A percentile compares a stretch with the other conserved stretches of the same genome.
Conservation (phyloP, 2,329 filamentous ascomycete species). For the Cladosporium sp. region DNA sequence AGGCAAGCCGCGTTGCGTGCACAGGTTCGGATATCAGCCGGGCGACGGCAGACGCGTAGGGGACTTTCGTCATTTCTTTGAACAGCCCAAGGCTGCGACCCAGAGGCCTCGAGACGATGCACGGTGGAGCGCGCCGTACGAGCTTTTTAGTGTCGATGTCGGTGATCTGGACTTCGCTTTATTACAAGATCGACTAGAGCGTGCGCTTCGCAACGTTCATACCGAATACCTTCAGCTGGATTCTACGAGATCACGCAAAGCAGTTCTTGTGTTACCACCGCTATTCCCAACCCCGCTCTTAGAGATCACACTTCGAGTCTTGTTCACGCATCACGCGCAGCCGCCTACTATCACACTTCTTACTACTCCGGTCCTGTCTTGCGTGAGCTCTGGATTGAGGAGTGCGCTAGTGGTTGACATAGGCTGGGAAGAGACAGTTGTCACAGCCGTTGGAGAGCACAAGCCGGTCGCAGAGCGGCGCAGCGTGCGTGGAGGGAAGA, state of each 20-base stretch:
- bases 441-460: slow-evolving; percentile 86
- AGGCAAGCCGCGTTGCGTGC: slow-evolving; percentile 61
- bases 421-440: slow-evolving; percentile 83
- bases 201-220: slow-evolving; percentile 72
- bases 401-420: slow-evolving; percentile 85
- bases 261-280: slow-evolving; percentile 71
- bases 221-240: slow-evolving; percentile 61
- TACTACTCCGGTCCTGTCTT: slow-evolving; percentile 66
- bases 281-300: slow-evolving; percentile 71
- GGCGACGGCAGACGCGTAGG: slow-evolving; percentile 49
- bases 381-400: slow-evolving; percentile 73
- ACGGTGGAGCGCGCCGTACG: slow-evolving; percentile 56
- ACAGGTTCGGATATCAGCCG: slow-evolving; percentile 48
- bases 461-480: slow-evolving; percentile 67
- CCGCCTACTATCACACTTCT: slow-evolving; percentile 75
- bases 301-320: slow-evolving; percentile 64
- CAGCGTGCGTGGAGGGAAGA: slow-evolving; percentile 67
- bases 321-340: slow-evolving; percentile 77
- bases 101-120: slow-evolving; percentile 16
- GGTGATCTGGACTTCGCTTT: slow-evolving; percentile 68
- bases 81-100: slow-evolving; percentile 35
- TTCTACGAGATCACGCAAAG: slow-evolving; percentile 54
- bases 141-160: slow-evolving; percentile 76
- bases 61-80: slow-evolving; percentile 57
- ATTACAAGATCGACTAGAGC: slow-evolving; percentile 80